phyloP scores from a whole-genome alignment of 2,329 filamentous ascomycete genomes.

The Purpureocillium lavendulum region DNA sequence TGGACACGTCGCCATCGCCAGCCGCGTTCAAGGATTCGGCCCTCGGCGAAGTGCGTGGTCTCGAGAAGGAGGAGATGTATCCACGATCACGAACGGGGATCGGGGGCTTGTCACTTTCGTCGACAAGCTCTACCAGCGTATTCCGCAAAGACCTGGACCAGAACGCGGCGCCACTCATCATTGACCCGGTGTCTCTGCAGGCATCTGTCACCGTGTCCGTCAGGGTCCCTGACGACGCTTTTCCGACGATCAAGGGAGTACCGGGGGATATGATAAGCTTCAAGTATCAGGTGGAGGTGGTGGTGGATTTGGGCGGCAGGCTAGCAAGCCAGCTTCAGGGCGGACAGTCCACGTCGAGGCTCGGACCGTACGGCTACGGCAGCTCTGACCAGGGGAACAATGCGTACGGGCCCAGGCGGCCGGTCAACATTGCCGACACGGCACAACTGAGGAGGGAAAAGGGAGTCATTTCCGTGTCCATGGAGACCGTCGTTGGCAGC shows the following conservation, averaged over 20 bases:
- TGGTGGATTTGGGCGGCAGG: conserved; percentile 86
- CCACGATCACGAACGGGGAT: conserved; percentile 81
- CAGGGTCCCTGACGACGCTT: conserved; percentile 80
- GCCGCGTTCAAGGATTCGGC: conserved; percentile 34
- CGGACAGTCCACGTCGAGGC: conserved; percentile 42
- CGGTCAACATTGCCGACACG: conserved; percentile 73
- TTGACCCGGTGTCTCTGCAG: conserved; percentile 71
- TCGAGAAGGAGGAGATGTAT: conserved; percentile 73
- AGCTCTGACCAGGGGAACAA: conserved; percentile 16
- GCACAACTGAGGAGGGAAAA: conserved; percentile 80
- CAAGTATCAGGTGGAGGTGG: conserved; percentile 86
- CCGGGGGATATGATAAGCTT: conserved; percentile 94
- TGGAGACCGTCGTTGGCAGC: conserved; percentile 83
- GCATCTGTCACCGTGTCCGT: conserved; percentile 77
- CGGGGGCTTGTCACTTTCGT: conserved; percentile 77
- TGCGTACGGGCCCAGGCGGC: conserved; percentile 21
- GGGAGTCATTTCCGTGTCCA: conserved; percentile 78
- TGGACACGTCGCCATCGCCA: conserved; percentile 62
- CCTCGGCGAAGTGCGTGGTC: too few species aligned
- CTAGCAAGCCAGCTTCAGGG: conserved; percentile 65
- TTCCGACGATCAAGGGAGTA: conserved; percentile 83
- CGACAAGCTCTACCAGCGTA: conserved; percentile 79
- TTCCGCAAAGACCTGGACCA: conserved; percentile 94
- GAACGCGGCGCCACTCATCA: conserved; percentile 77
- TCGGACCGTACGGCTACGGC: conserved; percentile 22